phyloP scores from a whole-genome alignment of 2,329 filamentous ascomycete species.

The Paecilomyces formosus region DNA sequence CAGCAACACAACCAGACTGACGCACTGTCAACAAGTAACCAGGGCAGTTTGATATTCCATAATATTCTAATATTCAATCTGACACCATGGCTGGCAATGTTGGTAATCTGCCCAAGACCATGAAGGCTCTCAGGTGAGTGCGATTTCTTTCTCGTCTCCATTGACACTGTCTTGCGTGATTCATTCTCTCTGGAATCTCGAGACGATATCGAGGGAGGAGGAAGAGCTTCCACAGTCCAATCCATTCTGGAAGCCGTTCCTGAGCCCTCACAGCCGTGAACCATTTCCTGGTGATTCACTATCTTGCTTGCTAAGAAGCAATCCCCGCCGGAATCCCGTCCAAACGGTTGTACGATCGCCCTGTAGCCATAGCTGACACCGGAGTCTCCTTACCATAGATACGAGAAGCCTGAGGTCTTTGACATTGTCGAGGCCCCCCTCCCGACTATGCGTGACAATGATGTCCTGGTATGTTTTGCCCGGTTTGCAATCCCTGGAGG shows the following conservation, averaged over 20 bases:
- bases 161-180: not conserved
- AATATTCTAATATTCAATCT: not conserved
- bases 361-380: constrained; percentile 1
- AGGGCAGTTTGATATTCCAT: not conserved
- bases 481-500: not conserved
- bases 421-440: constrained; percentile 56
- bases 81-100: constrained; percentile 26
- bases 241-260: not conserved
- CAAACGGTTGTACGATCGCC: not conserved
- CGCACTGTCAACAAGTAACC: not conserved
- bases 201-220: not conserved
- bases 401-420: constrained; percentile 57
- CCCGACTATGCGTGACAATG: constrained; percentile 52
- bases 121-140: constrained; percentile 56
- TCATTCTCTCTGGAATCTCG: not conserved
- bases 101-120: constrained; percentile 43
- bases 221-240: not conserved
- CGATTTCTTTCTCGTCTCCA: not conserved
- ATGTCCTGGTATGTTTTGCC: constrained; percentile 43
- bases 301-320: not conserved
- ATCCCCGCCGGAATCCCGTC: not conserved
- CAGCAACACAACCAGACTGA: not conserved
- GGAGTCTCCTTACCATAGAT: constrained; percentile 26
- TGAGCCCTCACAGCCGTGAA: not conserved
- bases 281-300: not conserved